Conservation (phyloP, 1,284 basidiomycete genomes). For the Tausonia pullulans region DNA sequence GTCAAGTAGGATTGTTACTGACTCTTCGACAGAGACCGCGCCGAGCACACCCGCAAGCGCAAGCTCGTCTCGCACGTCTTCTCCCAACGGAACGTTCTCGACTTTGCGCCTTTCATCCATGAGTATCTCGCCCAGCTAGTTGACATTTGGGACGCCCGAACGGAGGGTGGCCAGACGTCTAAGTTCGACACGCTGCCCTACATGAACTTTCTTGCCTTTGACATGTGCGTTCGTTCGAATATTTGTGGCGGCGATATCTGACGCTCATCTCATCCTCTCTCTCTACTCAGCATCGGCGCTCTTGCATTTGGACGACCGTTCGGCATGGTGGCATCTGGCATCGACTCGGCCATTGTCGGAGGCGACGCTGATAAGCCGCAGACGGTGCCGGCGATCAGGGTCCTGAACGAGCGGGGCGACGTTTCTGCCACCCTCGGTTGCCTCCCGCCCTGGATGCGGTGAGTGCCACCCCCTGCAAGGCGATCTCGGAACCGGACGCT, state of each 20-base stretch:
- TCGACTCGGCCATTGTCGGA: constrained; percentile 57
- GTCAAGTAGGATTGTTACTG: neutral
- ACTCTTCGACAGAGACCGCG: constrained; percentile 74
- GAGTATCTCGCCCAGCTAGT: constrained; percentile 51
- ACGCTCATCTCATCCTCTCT: constrained; percentile 11
- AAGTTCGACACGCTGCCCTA: constrained; percentile 50
- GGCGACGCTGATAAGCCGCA: constrained; percentile 42
- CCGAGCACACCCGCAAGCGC: constrained; percentile 75
- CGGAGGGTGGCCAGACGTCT: constrained; percentile 38
- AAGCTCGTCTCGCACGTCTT: constrained; percentile 83
- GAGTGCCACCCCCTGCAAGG: neutral
- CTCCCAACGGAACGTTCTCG: constrained; percentile 54
- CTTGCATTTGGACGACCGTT: constrained; percentile 73
- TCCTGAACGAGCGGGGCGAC: constrained; percentile 81
- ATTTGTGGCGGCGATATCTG: constrained; percentile 37
- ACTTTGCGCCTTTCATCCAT: constrained; percentile 61
- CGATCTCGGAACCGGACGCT: too few species aligned
- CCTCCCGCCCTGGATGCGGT: constrained; percentile 53
- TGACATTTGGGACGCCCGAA: constrained; percentile 59
- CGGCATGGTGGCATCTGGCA: constrained; percentile 69
- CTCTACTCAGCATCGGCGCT: constrained; percentile 20
- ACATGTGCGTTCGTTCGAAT: constrained; percentile 54
- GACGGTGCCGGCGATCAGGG: constrained; percentile 27
- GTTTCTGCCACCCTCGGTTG: constrained; percentile 74
- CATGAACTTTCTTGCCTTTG: constrained; percentile 64